Evolutionary conservation across 2,329 filamentous ascomycete genomes (phyloP), one percentile per base, ranked within the genome.

Genomic region (Colletotrichum sansevieriae): DNA sequence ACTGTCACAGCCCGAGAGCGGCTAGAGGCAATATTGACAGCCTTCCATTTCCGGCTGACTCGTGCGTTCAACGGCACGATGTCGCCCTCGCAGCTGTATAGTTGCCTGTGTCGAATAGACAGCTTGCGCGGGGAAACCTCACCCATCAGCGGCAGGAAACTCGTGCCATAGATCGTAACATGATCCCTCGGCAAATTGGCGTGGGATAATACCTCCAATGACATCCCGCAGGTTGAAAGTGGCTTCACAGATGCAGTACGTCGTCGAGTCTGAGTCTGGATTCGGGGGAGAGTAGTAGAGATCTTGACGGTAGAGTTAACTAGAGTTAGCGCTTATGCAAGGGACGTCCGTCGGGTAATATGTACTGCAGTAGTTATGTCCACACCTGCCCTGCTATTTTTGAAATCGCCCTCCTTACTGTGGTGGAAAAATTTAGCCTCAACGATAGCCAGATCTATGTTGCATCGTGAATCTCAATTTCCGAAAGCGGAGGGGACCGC

Each of bases 41-140:
- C 35, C 44, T 59, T 41, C 54, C 62, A 18, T 47, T 41, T 51
- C 51, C 35, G 22, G 62, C 44, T 29, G 51, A 63, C 47, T 12
- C 33, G 41, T 29, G 41, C 33, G n/a, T 20, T 29, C 13, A 29
- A 25, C n/a, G 2, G 15, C 15, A 33, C 44, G 62, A 58, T 47
- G 54, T 59, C 49, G 43, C 43, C 62, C 15, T 29, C 22, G 18
- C 35, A 43, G 52, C 20, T 10, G 61, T 12, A 29, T 41, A 7
- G 5, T 35, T 64, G 43, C 54, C 49, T 49, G 18, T 18, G 22
- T 51, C n/a, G 43, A 54, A 10, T 29, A 35, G 15, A n/a, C 10
- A 13, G 33, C 25, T 35, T 35, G 25, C 51, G 62, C 54, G 62
- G 62, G 62, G 62, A 59, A n/a, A n/a, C n/a, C n/a, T n/a, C n/a